Evolutionary conservation across 164 flowering plant species (phyloP).

Genomic region (Paratinospora sagittata): DNA sequence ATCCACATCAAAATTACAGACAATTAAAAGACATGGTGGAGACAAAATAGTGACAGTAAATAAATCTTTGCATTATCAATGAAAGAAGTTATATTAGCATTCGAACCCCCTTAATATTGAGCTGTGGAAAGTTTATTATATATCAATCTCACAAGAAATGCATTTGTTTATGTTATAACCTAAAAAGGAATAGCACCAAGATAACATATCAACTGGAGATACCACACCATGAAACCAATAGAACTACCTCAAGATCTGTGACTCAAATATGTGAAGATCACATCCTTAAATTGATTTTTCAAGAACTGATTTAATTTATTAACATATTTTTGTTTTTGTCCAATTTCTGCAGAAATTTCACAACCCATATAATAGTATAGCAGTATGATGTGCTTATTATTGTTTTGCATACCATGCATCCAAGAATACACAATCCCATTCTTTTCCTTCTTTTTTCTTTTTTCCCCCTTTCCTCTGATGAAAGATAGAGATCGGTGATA

Average conservation of each 20-base stretch:
- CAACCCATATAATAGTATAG: background rate
- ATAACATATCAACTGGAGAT: background rate
- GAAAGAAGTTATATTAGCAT: background rate
- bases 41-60: background rate
- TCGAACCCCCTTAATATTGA: background rate
- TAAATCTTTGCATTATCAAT: background rate
- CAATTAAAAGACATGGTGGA: background rate
- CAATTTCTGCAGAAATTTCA: no score
- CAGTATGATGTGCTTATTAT: no score
- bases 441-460: background rate
- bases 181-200: no score
- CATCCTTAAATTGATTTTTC: background rate
- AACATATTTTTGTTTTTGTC: no score
- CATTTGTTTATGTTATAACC: background rate
- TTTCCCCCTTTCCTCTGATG: background rate
- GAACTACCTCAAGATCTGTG: background rate
- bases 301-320: background rate
- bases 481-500: background rate
- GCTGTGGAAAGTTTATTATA: background rate
- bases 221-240: background rate
- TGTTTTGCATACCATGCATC: no score
- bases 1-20: conserved; percentile 4
- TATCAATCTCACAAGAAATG: background rate
- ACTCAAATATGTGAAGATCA: background rate
- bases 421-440: no score